Evolutionary conservation across 345 rosid species (phyloP), one percentile per base, ranked within the genome.

Genomic region (Bruguiera sexangula): DNA sequence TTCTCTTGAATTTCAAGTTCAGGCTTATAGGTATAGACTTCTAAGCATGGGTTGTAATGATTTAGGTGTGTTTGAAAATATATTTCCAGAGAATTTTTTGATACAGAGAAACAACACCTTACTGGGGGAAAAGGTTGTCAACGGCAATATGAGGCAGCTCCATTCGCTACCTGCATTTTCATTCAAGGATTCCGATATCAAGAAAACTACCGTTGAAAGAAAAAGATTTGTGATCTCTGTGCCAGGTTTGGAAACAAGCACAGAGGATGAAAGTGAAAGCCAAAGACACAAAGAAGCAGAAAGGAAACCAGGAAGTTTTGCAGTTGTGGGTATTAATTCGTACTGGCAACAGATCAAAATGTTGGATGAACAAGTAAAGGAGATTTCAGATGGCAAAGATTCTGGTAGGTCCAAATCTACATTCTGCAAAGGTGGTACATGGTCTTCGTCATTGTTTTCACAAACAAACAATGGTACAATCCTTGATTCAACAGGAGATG

Each of bases 1-100:
- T 0, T 87, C 96, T 32, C 96, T 94, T 6, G 95, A 87, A 69
- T 94, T 79, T 75, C 97, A 91, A 73, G 85, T 88, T 51, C 90
- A 88, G 73, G 90, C 95, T 65, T 94, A 89, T 51, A 75, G 86
- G 73, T 88, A 85, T 58, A 85, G 86, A 68, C 82, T 94, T 30
- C 70, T 88, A 58, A 86, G 96, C 87, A 48, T 89, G 64, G 98
- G 98, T 0, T 85, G 80, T 48, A 62, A 65, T 64, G 98, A 93
- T 78, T 63, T 88, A 0, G 83, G 81, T n/a, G 69, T 70, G 6
- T 3, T 29, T 11, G 93, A 87, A 22, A 78, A 60, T 50, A 77
- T 74, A 66, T 82, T 73, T 75, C 88, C 81, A 0, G 89, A 88
- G 39, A 82, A 80, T 67, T 68, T 80, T 60, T 64, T 84, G 37